These are phyloP conservation scores for Solanum hybrid DNA, from an alignment of 305 asterid species.

Conservation along the genomic window DNA sequence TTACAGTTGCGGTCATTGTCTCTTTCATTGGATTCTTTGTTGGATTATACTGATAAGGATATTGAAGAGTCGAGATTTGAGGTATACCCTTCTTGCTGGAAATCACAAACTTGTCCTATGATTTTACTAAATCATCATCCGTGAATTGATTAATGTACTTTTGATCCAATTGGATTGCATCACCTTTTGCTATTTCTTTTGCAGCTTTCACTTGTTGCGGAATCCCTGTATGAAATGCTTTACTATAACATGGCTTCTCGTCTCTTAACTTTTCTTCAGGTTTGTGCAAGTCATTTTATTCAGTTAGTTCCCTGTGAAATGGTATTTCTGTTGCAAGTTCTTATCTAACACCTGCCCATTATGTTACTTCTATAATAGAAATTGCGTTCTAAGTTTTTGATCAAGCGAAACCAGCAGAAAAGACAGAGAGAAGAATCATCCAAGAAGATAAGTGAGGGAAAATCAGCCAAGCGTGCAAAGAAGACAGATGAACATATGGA, in stretches of 20 bases:
- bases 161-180: background rate
- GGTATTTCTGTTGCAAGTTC: background rate
- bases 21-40: conserved; percentile 87
- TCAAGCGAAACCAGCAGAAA: conserved; percentile 64
- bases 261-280: conserved; percentile 85
- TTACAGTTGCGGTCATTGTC: conserved; percentile 74
- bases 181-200: background rate
- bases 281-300: conserved; percentile 17
- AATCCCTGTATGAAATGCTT: conserved; percentile 88
- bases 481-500: conserved; percentile 28
- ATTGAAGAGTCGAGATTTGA: conserved; percentile 82
- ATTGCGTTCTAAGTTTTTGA: conserved; percentile 46
- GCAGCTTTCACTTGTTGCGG: conserved; percentile 92
- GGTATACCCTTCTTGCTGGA: conserved; percentile 31
- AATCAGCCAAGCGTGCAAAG: conserved; percentile 50
- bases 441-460: conserved; percentile 39
- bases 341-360: background rate
- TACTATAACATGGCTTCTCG: conserved; percentile 91
- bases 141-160: background rate
- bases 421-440: conserved; percentile 58
- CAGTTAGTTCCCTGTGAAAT: background rate
- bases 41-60: conserved; percentile 83
- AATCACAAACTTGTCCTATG: background rate
- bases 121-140: background rate
- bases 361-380: conserved; percentile 27